phyloP scores from a whole-genome alignment of 2,329 filamentous ascomycete species.

The Hypoxylon sp. region DNA sequence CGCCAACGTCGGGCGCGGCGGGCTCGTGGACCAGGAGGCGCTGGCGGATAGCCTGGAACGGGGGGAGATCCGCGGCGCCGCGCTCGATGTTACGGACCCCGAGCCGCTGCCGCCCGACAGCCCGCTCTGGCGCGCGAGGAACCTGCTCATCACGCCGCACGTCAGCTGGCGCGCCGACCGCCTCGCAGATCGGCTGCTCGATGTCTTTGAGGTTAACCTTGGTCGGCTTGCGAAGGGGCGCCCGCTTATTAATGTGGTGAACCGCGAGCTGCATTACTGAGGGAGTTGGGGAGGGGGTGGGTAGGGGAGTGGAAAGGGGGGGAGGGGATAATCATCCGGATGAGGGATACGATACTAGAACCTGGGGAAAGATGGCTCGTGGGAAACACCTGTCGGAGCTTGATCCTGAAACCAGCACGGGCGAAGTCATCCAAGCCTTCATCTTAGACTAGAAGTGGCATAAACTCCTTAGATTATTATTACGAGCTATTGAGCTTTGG shows the following conservation, averaged over 20 bases:
- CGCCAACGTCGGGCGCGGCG: slow-evolving; percentile 67
- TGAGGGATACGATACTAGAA: neutral
- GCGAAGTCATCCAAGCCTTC: neutral
- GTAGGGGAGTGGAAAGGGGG: too few relatives aligned
- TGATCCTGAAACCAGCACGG: neutral
- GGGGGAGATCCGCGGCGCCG: slow-evolving; percentile 58
- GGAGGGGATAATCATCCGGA: too few relatives aligned
- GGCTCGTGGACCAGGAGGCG: slow-evolving; percentile 50
- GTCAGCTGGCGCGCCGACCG: slow-evolving; percentile 37
- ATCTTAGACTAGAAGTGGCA: neutral
- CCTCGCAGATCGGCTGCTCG: slow-evolving; percentile 28
- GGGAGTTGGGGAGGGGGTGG: too few relatives aligned
- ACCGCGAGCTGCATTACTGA: slow-evolving; percentile 40
- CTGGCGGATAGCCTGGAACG: slow-evolving; percentile 60
- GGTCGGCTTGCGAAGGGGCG: slow-evolving; percentile 34
- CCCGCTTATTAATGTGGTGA: slow-evolving; percentile 39
- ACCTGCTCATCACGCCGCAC: slow-evolving; percentile 60
- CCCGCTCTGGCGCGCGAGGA: slow-evolving; percentile 67
- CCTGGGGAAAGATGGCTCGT: neutral
- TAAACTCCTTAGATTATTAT: neutral
- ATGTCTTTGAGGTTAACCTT: slow-evolving; percentile 38
- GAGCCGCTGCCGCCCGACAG: slow-evolving; percentile 69
- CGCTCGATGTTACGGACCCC: slow-evolving; percentile 73
- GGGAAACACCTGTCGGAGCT: neutral
- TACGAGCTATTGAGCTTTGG: neutral